phyloP scores from a whole-genome alignment of 2,329 filamentous ascomycete genomes.

The Trichophyton equinum region DNA sequence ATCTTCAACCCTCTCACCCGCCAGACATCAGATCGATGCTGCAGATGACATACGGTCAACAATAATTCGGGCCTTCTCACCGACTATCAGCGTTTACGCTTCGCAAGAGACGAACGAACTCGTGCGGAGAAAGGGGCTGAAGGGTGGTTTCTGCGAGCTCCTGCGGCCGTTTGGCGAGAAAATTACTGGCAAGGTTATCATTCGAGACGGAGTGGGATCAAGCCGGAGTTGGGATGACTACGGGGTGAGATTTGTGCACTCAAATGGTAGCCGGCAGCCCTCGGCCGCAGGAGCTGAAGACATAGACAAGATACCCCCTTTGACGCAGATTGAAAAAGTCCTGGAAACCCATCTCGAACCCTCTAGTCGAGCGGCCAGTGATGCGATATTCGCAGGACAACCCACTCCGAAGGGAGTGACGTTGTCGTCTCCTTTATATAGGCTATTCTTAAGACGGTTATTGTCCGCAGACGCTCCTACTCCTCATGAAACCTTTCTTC shows the following conservation, averaged over 20 bases:
- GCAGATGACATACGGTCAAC: conserved; percentile 49
- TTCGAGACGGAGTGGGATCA: conserved; percentile 78
- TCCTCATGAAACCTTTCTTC: conserved; percentile 83
- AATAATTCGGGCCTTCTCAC: conserved; percentile 74
- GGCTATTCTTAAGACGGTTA: conserved; percentile 69
- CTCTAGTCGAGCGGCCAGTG: conserved; percentile 44
- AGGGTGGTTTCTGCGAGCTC: conserved; percentile 68
- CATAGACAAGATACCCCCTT: conserved; percentile 23
- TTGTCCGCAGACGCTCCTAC: conserved; percentile 66
- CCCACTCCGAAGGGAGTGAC: conserved; percentile 18
- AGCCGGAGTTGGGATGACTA: conserved; percentile 81
- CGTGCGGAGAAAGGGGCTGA: conserved; percentile 70
- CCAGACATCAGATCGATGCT: conserved; percentile 42
- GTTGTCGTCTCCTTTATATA: conserved; percentile 64
- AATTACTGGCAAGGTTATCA: conserved; percentile 74
- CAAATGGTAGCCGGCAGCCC: conserved; percentile 34
- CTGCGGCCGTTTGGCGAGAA: conserved; percentile 83
- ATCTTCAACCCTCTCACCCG: conserved; percentile 32
- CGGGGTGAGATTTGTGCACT: conserved; percentile 68
- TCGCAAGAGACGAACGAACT: conserved; percentile 75
- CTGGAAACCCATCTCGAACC: conserved; percentile 68
- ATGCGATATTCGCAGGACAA: conserved; percentile 17
- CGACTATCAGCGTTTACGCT: conserved; percentile 76
- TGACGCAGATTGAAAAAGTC: conserved; percentile 60
- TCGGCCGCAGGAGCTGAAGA: not conserved